phyloP scores from a whole-genome alignment of 2,329 filamentous ascomycete species.

The Xylaria sp. region DNA sequence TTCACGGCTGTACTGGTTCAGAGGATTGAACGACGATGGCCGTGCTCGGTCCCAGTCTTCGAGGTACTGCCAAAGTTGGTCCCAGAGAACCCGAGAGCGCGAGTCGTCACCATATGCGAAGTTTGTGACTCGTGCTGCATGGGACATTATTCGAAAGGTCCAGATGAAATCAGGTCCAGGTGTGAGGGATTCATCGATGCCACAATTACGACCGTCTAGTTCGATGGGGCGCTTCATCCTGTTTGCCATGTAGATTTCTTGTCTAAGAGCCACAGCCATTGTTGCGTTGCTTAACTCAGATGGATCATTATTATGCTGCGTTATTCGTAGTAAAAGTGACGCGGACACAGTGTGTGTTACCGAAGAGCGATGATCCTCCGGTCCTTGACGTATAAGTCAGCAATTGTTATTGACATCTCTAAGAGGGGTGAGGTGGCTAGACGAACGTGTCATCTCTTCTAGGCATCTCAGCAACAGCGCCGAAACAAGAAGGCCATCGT shows the following conservation, averaged over 20 bases:
- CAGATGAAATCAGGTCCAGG: conserved; percentile 17
- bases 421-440: background rate
- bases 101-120: conserved; percentile 12
- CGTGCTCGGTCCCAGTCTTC: conserved; percentile 15
- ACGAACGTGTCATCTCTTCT: conserved; percentile 22
- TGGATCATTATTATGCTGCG: conserved; percentile 8
- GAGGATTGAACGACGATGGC: conserved; percentile 12
- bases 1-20: background rate
- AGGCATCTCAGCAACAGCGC: conserved; percentile 7
- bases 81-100: conserved; percentile 14
- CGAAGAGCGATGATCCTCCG: conserved; percentile 13
- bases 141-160: conserved; percentile 24
- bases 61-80: conserved; percentile 21
- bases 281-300: conserved; percentile 16
- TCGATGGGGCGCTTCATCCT: conserved; percentile 21
- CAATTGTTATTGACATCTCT: background rate
- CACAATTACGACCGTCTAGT: conserved; percentile 13
- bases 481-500: conserved; percentile 17
- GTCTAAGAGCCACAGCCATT: conserved; percentile 16
- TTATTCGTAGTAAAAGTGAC: conserved; percentile 16
- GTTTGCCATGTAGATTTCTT: conserved; percentile 22
- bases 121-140: conserved; percentile 19
- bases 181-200: conserved; percentile 16
- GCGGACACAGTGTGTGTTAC: conserved; percentile 17
- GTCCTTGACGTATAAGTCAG: conserved; percentile 2